Conservation (phyloP, 2,329 filamentous ascomycete genomes). For the Alternaria sp. region DNA sequence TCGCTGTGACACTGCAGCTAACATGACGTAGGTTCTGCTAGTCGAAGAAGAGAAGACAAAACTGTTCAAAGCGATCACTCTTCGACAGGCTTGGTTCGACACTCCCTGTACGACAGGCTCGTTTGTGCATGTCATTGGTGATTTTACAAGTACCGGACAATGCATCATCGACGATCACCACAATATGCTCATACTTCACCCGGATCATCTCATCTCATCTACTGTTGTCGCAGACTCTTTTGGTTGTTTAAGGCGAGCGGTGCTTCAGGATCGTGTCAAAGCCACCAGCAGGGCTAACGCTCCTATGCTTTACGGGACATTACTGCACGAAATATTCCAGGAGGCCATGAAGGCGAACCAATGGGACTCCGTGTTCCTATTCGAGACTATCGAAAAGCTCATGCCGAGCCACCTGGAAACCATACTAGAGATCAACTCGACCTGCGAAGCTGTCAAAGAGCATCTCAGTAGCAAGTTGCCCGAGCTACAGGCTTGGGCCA, state of each 20-base stretch:
- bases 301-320: conserved; percentile 88
- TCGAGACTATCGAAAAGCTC: conserved; percentile 70
- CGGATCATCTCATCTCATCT: conserved; percentile 92
- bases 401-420: conserved; percentile 85
- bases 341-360: conserved; percentile 82
- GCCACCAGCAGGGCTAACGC: conserved; percentile 81
- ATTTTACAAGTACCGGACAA: conserved; percentile 73
- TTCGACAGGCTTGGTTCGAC: conserved; percentile 87
- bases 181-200: conserved; percentile 89
- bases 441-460: conserved; percentile 74
- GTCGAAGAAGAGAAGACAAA: conserved; percentile 80
- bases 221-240: conserved; percentile 98
- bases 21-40: conserved; percentile 72
- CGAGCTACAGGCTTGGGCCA: conserved; percentile 83
- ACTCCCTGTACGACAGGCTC: conserved; percentile 77
- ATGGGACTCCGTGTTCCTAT: conserved; percentile 77
- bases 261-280: conserved; percentile 94
- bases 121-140: conserved; percentile 86
- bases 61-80: conserved; percentile 70
- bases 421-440: conserved; percentile 85
- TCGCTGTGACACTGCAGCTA: conserved; percentile 16
- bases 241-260: conserved; percentile 85
- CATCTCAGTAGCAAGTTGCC: conserved; percentile 84
- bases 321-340: conserved; percentile 96
- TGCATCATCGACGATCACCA: conserved; percentile 83